Base-by-base conservation (phyloP, 1,139 yeast genomes). In the Arxiozyma telluris region DNA sequence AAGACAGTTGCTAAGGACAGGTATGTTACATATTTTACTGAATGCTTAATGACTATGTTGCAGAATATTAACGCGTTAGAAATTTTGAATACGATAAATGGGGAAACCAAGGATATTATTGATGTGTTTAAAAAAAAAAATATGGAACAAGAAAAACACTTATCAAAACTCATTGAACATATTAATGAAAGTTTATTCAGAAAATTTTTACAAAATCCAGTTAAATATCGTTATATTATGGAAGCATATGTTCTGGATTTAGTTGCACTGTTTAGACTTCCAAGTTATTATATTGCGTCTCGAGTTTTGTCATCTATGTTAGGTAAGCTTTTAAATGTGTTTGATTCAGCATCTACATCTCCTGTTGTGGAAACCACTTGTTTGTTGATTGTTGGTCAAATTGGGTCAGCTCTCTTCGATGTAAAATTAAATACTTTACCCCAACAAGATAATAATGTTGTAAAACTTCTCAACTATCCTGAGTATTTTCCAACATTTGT, bases 271-370 rank as follows among this genome's bases (percentile, higher is more conserved):
- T 61, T 84, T 2, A 65, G 71, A 3, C 68, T 66, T 18, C 87
- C 89, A 0, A 84, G 81, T 54, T 86, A 84, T 80, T 75, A 87
- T 0, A 79, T 80, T 0, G 73, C 83, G 0, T 87, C 81, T 54
- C 59, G 73, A 0, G 58, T 84, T 21, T 65, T 83, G 6, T 65
- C 68, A 4, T 70, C 80, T 0, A 57, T 83, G 3, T 69, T 77
- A 55, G 73, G 71, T 50, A 70, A 75, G 4, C 62, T 81, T 21
- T 61, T 81, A 48, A 61, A 60, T n/a, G 64, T 73, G 0, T 64
- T 66, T 52, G 57, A 55, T 18, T 61, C 67, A 4, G 64, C 76
- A 12, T 64, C 66, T 21, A 64, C 71, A 49, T 50, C 75, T 4
- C 66, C 76, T 1, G 57, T 65, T 5, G 69, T 76, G 8, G 85